Evolutionary conservation across 495 filamentous ascomycete genomes (phyloP), one percentile per base, ranked within the genome.

Genomic region (Penicillium ochrochloron): DNA sequence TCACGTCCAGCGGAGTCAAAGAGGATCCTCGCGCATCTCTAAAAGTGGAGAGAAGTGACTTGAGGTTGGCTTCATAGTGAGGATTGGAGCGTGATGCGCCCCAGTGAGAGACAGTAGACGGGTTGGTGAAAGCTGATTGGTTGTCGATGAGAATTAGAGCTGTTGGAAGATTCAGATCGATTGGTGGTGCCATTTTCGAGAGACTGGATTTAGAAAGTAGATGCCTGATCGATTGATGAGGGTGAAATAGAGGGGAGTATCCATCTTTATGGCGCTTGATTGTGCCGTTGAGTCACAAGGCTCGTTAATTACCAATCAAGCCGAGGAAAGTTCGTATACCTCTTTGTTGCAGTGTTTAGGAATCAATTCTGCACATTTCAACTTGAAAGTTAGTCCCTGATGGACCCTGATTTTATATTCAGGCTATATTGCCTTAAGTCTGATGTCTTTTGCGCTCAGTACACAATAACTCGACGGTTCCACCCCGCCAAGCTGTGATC

Each of bases 81-180:
- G 81, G 79, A 59, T 82, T 84, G 66, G 78, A 82, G 48, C 81
- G 80, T 7, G 60, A 61, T 15, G 71, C 59, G 35, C 84, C 83
- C 75, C 80, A 78, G 53, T 75, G 63, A 21, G 70, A 75, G 8
- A 62, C 35, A 17, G 66, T 73, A 29, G 52, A 31, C 48, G 82
- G 79, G 54, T 84, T 68, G 37, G 64, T 69, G 65, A 87, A 83
- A 67, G 72, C 84, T 19, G 75, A 67, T 73, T 88, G 85, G 67
- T 85, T 83, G 74, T 88, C 84, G 58, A 88, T 86, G 51, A 88
- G 74, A 62, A 88, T 71, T 25, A 87, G 75, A 14, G 84, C 84
- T 0, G 84, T 86, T 12, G 78, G 75, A 6, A 50, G 61, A 44
- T 53, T 62, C 48, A 77, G 66, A 54, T 70, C 52, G 17, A 76